A percentile compares a stretch with the other conserved stretches of the same genome.
Evolutionary conservation across 163 green algal species (phyloP).

Genomic region (Scenedesmus sp.): DNA sequence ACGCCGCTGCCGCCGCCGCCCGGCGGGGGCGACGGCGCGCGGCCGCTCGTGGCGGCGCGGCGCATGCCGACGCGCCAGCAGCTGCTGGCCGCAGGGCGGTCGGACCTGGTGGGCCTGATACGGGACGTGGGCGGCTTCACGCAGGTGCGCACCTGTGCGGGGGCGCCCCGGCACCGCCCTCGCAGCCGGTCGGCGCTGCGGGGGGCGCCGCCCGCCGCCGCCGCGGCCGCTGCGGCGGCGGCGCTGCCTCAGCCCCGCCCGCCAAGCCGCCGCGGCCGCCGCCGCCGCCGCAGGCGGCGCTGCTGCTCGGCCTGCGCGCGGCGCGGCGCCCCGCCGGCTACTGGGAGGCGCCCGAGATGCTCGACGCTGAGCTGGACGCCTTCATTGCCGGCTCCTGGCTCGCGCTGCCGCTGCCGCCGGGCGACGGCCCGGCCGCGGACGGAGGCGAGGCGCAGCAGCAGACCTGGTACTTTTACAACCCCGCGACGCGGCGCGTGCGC

Average conservation of each 20-base stretch:
- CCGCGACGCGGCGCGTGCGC: too few species aligned
- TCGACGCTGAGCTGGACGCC: constrained; percentile 30
- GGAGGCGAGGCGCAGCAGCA: background rate
- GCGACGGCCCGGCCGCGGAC: background rate
- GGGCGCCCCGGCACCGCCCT: too few species aligned
- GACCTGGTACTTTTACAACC: constrained; percentile 24
- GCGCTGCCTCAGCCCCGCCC: too few species aligned
- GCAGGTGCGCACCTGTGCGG: too few species aligned
- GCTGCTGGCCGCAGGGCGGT: constrained; percentile 22
- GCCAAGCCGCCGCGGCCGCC: background rate
- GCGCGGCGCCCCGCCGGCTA: constrained; percentile 27
- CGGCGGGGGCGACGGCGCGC: background rate
- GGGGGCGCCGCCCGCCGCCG: too few species aligned
- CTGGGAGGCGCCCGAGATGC: constrained; percentile 9
- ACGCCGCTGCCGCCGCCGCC: background rate
- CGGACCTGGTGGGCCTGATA: constrained; percentile 18
- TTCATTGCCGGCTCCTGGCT: constrained; percentile 34
- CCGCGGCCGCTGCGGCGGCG: background rate
- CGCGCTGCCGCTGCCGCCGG: background rate
- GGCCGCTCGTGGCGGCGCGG: background rate
- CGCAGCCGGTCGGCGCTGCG: too few species aligned
- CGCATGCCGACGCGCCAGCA: constrained; percentile 22
- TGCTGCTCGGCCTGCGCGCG: constrained; percentile 17
- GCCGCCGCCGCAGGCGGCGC: background rate
- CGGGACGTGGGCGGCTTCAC: constrained; percentile 23